phyloP scores from a whole-genome alignment of 345 rosid genomes.

The Gossypium herbaceum region DNA sequence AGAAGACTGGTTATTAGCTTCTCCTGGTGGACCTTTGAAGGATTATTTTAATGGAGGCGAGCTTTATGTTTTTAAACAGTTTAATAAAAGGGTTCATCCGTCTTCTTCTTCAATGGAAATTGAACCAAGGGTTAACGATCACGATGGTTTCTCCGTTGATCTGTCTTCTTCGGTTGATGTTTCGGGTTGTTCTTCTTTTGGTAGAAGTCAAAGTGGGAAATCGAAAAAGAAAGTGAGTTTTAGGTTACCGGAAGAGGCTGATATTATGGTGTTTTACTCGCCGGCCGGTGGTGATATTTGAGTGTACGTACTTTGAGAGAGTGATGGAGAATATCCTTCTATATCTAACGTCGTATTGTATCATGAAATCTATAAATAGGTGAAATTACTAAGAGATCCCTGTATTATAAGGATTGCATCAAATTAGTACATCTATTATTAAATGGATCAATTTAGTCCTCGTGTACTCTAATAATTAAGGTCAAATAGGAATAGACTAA shows the following conservation, averaged over 20 bases:
- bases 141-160: conserved; percentile 9
- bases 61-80: conserved; percentile 20
- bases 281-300: not conserved
- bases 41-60: conserved; percentile 23
- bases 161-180: not conserved
- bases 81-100: conserved; percentile 17
- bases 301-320: too few relatives aligned
- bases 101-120: conserved; percentile 3
- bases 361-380: too few relatives aligned
- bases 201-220: conserved; percentile 25
- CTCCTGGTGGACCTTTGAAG: conserved; percentile 25
- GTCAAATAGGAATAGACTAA: too few relatives aligned
- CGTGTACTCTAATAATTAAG: too few relatives aligned
- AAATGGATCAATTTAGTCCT: too few relatives aligned
- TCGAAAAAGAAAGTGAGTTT: conserved; percentile 37
- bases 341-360: too few relatives aligned
- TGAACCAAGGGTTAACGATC: not conserved
- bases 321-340: too few relatives aligned
- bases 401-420: too few relatives aligned
- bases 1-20: conserved; percentile 33
- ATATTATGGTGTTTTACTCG: conserved; percentile 29
- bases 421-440: too few relatives aligned
- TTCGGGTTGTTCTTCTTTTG: not conserved
- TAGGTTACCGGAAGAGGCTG: conserved; percentile 37
- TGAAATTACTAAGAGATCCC: too few relatives aligned